Percentiles rank a stretch among this genome's conserved stretches.
Conservation (phyloP, 2,329 filamentous ascomycete species). For the Ophiostoma sp. region DNA sequence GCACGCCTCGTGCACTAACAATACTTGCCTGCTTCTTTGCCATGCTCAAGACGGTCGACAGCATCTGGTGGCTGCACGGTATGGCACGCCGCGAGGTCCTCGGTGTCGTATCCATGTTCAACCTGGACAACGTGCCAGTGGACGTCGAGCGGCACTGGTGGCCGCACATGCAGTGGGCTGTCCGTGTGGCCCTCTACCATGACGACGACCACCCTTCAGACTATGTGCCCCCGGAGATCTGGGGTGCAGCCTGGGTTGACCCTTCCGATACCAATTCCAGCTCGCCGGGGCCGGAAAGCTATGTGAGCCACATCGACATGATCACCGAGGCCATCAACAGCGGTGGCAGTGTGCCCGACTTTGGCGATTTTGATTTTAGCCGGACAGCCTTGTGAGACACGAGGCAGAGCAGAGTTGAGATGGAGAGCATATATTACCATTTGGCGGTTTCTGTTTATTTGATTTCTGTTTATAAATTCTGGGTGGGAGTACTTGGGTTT, state of each 20-base stretch:
- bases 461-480: not conserved
- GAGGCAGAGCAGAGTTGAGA: no score
- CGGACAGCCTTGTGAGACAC: not conserved
- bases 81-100: slow-evolving; percentile 61
- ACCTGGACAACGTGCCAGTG: slow-evolving; percentile 45
- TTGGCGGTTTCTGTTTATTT: not conserved
- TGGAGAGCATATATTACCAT: not conserved
- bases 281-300: slow-evolving; percentile 28
- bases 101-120: slow-evolving; percentile 55
- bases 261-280: not conserved
- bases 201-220: slow-evolving; percentile 40
- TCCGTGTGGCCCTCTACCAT: slow-evolving; percentile 55
- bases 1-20: slow-evolving; percentile 55
- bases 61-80: slow-evolving; percentile 65
- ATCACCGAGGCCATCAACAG: slow-evolving; percentile 36
- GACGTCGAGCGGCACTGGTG: slow-evolving; percentile 47
- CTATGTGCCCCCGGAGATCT: slow-evolving; percentile 51
- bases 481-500: not conserved
- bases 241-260: slow-evolving; percentile 32
- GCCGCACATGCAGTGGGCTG: slow-evolving; percentile 56
- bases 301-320: slow-evolving; percentile 44
- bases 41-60: slow-evolving; percentile 55
- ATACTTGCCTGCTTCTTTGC: slow-evolving; percentile 64
- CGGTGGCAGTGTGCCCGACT: slow-evolving; percentile 16
- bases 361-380: slow-evolving; percentile 21